A percentile compares a stretch with the other conserved stretches of the same genome.
phyloP scores from a whole-genome alignment of 441 rosid genomes.

The Geranium incanum region DNA sequence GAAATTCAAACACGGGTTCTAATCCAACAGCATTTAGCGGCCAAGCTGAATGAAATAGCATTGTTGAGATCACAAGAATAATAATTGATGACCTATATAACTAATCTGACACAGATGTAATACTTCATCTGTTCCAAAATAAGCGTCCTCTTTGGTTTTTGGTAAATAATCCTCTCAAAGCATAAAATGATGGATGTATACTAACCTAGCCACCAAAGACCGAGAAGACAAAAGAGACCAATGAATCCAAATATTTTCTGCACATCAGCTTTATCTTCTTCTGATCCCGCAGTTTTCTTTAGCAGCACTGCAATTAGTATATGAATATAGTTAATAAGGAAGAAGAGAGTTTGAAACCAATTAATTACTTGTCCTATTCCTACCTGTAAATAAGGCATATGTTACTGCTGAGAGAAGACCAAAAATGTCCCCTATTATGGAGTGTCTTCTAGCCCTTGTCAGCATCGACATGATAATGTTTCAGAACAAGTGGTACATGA shows the following conservation, averaged over 20 bases:
- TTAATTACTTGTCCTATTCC: constrained; percentile 21
- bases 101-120: background rate
- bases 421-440: constrained; percentile 41
- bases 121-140: no score
- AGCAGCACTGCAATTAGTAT: constrained; percentile 40
- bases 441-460: constrained; percentile 37
- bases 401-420: constrained; percentile 51
- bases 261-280: no score
- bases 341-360: background rate
- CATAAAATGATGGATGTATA: constrained; percentile 7
- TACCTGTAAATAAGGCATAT: constrained; percentile 54
- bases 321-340: background rate
- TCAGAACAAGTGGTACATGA: constrained; percentile 1
- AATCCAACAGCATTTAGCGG: constrained; percentile 46
- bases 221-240: constrained; percentile 7
- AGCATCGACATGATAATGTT: constrained; percentile 13
- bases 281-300: constrained; percentile 32
- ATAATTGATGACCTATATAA: background rate
- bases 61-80: background rate
- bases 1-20: constrained; percentile 46
- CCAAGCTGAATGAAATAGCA: constrained; percentile 37
- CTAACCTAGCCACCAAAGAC: constrained; percentile 69
- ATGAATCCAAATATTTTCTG: no score
- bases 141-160: no score
- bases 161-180: constrained; percentile 2